Conservation (phyloP, 1,284 basidiomycete species). For the Ustilago sp. region DNA sequence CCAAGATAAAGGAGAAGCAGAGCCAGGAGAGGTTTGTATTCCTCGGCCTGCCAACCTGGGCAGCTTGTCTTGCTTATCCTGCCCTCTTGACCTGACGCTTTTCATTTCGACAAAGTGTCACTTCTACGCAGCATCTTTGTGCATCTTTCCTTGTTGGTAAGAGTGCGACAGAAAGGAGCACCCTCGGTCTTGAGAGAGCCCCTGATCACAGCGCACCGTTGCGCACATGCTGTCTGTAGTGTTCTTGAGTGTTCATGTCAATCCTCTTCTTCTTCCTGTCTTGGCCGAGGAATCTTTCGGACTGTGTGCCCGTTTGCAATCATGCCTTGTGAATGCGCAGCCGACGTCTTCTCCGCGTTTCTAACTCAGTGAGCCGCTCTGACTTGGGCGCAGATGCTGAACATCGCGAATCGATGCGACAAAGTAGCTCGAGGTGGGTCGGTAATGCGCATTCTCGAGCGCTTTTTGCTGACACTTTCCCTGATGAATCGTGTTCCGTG, state of each 20-base stretch:
- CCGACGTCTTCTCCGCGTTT: constrained; percentile 3
- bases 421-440: neutral
- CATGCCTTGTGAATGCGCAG: neutral
- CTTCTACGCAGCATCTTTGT: constrained; percentile 1
- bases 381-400: neutral
- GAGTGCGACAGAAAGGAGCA: neutral
- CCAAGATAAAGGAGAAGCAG: neutral
- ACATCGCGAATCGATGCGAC: neutral
- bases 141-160: neutral
- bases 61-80: neutral
- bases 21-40: too few species aligned
- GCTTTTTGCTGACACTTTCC: neutral
- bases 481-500: constrained; percentile 4
- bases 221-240: neutral
- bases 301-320: neutral
- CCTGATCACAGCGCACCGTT: neutral
- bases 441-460: neutral
- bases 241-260: neutral
- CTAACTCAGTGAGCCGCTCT: neutral
- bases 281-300: neutral
- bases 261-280: neutral
- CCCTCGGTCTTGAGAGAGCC: neutral
- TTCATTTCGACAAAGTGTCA: neutral
- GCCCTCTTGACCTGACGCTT: neutral
- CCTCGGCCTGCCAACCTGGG: neutral